phyloP scores from a whole-genome alignment of 371 early-diverging fungal species.

The Mucor indicus region DNA sequence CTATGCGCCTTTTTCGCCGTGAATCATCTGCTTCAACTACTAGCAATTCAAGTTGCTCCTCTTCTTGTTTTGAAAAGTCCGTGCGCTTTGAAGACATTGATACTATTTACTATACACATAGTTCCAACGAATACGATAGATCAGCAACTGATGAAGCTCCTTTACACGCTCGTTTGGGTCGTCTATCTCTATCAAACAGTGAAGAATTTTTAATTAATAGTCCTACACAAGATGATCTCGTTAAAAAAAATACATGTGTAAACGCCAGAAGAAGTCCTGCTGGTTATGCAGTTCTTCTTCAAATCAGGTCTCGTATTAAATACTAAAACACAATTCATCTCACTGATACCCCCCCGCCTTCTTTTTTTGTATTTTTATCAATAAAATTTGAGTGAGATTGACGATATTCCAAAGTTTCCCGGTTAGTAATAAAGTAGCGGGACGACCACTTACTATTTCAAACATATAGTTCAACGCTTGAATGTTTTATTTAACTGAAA shows the following conservation, averaged over 20 bases:
- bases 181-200: slow-evolving; percentile 4
- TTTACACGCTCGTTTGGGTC: slow-evolving; percentile 2
- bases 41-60: no score
- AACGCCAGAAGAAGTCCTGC: slow-evolving; percentile 12
- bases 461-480: no score
- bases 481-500: no score
- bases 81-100: slow-evolving; percentile 31
- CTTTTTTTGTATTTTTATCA: no score
- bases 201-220: slow-evolving; percentile 1
- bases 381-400: no score
- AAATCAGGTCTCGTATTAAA: slow-evolving; percentile 6
- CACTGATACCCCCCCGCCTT: no score
- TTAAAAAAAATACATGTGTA: slow-evolving; percentile 8
- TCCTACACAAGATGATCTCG: slow-evolving; percentile 6
- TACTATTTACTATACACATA: slow-evolving; percentile 38
- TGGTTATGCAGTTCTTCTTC: slow-evolving; percentile 7
- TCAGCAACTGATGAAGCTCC: slow-evolving; percentile 4
- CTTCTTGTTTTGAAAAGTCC: slow-evolving; percentile 17
- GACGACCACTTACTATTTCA: no score
- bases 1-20: slow-evolving; percentile 5
- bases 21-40: slow-evolving; percentile 4
- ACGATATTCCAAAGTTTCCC: no score
- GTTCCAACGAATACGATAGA: slow-evolving; percentile 39
- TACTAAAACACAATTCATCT: no score
- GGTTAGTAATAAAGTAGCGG: no score